Evolutionary conservation across 805 yeast genomes (phyloP).

Genomic region (Blastobotrys muscicola): DNA sequence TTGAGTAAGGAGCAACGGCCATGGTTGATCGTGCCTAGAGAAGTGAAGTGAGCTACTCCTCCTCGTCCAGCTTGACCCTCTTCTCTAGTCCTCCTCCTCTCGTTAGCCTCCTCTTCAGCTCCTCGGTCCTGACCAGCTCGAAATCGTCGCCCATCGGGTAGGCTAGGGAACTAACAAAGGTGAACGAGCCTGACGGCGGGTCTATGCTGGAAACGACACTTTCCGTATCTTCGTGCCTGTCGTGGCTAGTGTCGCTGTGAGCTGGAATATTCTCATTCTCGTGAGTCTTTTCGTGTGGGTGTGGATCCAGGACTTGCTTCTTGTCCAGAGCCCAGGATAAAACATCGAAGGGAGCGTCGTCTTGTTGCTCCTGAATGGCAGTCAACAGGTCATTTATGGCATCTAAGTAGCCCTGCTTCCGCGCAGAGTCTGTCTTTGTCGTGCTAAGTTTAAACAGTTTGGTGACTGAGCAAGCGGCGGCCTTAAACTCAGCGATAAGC

Average conservation of each 20-base stretch:
- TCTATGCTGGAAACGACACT: neutral
- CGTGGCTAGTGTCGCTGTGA: neutral
- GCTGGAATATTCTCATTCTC: neutral
- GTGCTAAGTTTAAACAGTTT: constrained; percentile 21
- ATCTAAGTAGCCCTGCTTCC: constrained; percentile 18
- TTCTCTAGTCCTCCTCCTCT: neutral
- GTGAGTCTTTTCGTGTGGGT: too few relatives aligned
- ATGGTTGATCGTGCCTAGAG: too few relatives aligned
- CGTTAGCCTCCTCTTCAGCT: constrained; percentile 1
- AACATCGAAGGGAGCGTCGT: constrained; percentile 14
- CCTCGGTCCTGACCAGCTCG: neutral
- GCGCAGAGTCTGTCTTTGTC: constrained; percentile 13
- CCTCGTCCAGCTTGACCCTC: too few relatives aligned
- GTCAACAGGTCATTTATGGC: constrained; percentile 17
- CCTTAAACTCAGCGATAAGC: constrained; percentile 18
- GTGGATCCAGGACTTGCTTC: neutral
- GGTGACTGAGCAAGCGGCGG: constrained; percentile 22
- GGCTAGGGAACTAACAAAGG: neutral
- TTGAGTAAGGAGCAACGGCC: too few relatives aligned
- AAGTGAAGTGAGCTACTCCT: too few relatives aligned
- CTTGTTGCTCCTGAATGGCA: constrained; percentile 13
- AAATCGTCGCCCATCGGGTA: neutral
- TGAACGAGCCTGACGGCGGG: neutral
- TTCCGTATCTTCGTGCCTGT: neutral
- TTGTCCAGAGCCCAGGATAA: constrained; percentile 15